Percentiles rank a stretch among this genome's conserved stretches.
phyloP scores from a whole-genome alignment of 257 asterid species.

The Lycium ferocissimum region DNA sequence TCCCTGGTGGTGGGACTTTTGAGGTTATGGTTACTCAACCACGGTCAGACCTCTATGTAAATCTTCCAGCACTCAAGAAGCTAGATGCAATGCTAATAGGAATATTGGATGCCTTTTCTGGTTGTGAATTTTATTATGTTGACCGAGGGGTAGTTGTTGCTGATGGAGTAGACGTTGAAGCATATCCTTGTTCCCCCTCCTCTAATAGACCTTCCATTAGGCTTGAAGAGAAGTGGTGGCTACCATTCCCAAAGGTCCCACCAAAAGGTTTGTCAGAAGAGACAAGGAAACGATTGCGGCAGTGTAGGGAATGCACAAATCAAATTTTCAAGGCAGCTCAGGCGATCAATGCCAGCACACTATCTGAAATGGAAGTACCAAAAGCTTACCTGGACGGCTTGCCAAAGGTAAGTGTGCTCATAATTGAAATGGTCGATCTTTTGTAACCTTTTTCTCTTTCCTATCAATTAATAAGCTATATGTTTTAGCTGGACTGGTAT shows the following conservation, averaged over 20 bases:
- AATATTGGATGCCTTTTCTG: slow-evolving; percentile 77
- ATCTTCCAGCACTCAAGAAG: slow-evolving; percentile 90
- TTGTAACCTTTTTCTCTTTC: not conserved
- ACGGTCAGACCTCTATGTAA: slow-evolving; percentile 71
- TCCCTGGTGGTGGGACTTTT: slow-evolving; percentile 71
- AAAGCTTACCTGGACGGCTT: slow-evolving; percentile 69
- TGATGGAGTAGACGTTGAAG: slow-evolving; percentile 54
- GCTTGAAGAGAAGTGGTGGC: slow-evolving; percentile 92
- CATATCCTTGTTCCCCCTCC: slow-evolving; percentile 49
- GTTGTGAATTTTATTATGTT: slow-evolving; percentile 74
- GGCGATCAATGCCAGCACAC: slow-evolving; percentile 72
- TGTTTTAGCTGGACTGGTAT: not conserved
- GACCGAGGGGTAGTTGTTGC: slow-evolving; percentile 71
- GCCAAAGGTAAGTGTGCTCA: slow-evolving; percentile 67
- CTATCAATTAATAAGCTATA: not conserved
- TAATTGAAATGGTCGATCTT: not conserved
- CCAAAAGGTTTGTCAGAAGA: slow-evolving; percentile 66
- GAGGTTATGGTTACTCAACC: slow-evolving; percentile 90
- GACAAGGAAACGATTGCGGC: slow-evolving; percentile 65
- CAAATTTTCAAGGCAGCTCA: slow-evolving; percentile 86
- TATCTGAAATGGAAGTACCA: slow-evolving; percentile 86
- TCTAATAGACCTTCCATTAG: slow-evolving; percentile 60
- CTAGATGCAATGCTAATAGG: slow-evolving; percentile 73
- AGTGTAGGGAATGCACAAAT: slow-evolving; percentile 80
- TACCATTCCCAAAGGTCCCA: slow-evolving; percentile 92